Conservation (phyloP, 2,329 filamentous ascomycete species). For the Aspergillus ochraceus region DNA sequence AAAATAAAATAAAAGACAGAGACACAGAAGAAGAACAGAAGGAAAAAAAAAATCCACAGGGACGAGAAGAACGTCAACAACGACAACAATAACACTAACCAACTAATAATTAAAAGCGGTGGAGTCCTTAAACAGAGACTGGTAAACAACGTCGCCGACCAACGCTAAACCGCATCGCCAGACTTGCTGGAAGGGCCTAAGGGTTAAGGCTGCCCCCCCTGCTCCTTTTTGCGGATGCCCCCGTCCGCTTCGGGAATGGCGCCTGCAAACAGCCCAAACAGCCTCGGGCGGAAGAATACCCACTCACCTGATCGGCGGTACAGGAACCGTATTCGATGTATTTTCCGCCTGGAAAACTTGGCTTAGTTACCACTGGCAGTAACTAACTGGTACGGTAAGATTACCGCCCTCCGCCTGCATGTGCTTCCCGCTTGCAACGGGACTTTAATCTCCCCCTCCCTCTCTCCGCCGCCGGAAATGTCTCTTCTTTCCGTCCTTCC, state of each 20-base stretch:
- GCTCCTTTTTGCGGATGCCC: slow-evolving; percentile 21
- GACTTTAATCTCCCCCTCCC: neutral
- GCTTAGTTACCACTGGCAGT: too few relatives aligned
- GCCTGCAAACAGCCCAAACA: slow-evolving; percentile 26
- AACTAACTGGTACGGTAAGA: neutral
- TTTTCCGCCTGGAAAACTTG: neutral
- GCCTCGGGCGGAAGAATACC: neutral
- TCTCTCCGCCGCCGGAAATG: slow-evolving; percentile 15
- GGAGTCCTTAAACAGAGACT: slow-evolving; percentile 2
- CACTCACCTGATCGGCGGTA: neutral
- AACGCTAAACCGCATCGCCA: too few relatives aligned
- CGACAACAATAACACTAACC: neutral
- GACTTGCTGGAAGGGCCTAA: neutral
- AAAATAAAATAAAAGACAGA: neutral
- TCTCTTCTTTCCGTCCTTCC: slow-evolving; percentile 5
- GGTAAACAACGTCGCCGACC: neutral
- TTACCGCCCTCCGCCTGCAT: slow-evolving; percentile 6
- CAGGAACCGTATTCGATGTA: neutral
- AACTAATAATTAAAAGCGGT: slow-evolving; percentile 5
- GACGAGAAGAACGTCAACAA: slow-evolving; percentile 9
- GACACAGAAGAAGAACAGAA: slow-evolving; percentile 10
- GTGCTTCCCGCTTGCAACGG: slow-evolving; percentile 12
- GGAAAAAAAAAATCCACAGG: slow-evolving; percentile 15
- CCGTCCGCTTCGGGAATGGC: slow-evolving; percentile 3
- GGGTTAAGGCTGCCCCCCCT: slow-evolving; percentile 14